Evolutionary conservation across 2,329 filamentous ascomycete species (phyloP), one percentile per base, ranked within the genome.

Genomic region (Hypocreales sp.): DNA sequence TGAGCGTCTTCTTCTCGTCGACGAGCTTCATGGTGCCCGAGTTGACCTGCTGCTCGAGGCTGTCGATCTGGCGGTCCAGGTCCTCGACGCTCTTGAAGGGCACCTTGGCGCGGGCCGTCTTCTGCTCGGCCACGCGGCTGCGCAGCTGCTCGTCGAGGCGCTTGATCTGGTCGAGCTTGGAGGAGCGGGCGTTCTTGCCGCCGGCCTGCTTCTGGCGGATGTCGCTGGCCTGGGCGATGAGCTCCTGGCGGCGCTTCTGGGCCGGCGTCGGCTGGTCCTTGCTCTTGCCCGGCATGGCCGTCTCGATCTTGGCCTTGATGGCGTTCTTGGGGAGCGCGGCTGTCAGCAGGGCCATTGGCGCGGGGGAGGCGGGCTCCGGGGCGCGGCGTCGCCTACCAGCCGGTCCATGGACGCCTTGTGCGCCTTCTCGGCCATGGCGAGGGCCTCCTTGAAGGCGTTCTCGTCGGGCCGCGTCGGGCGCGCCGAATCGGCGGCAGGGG

Each of bases 1-100:
- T 60, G 13, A 95, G 66, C 7, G 82, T 76, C 69, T 94, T 95
- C 67, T 83, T 92, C 71, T 95, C 90, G 44, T 98, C 90, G 8
- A 95, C 90, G 27, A 98, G 64, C 60, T 86, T 92, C 79, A 98
- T 86, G 51, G 70, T 79, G 38, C 87, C 87, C 20, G 74, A 70
- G 52, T 92, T 81, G 42, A 95, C 84, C 51, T 87, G 71, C 55
- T 77, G 77, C 40, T 93, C 81, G 29, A 94, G 72, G 28, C 65
- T 64, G 33, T 71, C 67, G 42, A 95, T 90, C 55, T 90, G 73
- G 36, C 67, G 65, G 52, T 95, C 83, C 38, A 98, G 61, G 36
- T 95, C 90, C 31, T 93, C 86, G 29, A 72, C 70, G 41, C 64
- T 83, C 70, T 90, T 93, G 72, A 78, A 95, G 28, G 72, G 62